Percentiles rank a stretch among this genome's conserved stretches.
phyloP scores from a whole-genome alignment of 306 rosid genomes.

The Rosa lucieae region DNA sequence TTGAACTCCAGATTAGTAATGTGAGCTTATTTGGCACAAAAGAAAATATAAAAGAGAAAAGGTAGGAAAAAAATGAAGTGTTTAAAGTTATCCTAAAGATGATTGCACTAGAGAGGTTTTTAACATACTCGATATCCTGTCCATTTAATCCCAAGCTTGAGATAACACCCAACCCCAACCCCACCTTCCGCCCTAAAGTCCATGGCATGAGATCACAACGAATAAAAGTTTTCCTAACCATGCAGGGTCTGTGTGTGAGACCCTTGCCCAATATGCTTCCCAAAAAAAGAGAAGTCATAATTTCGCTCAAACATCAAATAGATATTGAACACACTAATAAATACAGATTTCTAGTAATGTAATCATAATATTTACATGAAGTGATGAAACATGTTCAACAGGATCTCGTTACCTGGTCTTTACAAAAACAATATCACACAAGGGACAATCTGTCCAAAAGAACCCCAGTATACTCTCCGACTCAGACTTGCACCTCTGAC shows the following conservation, averaged over 20 bases:
- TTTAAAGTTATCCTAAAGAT: not conserved
- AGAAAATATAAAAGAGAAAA: not conserved
- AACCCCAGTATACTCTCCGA: constrained; percentile 89
- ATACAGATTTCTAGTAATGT: not conserved
- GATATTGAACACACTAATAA: not conserved
- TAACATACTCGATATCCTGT: not conserved
- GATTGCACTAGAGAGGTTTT: not conserved
- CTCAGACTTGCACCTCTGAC: constrained; percentile 74
- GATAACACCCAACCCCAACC: not conserved
- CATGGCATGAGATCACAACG: not conserved
- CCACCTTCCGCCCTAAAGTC: not conserved
- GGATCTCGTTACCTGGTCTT: constrained; percentile 68
- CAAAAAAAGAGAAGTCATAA: not conserved
- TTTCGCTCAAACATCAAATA: not conserved
- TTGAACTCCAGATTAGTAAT: constrained; percentile 30
- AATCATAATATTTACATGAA: constrained; percentile 8
- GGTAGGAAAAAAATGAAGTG: not conserved
- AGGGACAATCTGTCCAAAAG: constrained; percentile 93
- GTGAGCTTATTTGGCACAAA: not conserved
- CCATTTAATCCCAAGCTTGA: constrained; percentile 2
- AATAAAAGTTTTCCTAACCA: not conserved
- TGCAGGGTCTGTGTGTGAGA: not conserved
- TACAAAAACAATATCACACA: constrained; percentile 77
- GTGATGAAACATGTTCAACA: not conserved
- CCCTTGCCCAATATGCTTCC: not conserved